Evolutionary conservation across 495 filamentous ascomycete species (phyloP), one percentile per base, ranked within the genome.

Genomic region (Endocarpon pusillum): DNA sequence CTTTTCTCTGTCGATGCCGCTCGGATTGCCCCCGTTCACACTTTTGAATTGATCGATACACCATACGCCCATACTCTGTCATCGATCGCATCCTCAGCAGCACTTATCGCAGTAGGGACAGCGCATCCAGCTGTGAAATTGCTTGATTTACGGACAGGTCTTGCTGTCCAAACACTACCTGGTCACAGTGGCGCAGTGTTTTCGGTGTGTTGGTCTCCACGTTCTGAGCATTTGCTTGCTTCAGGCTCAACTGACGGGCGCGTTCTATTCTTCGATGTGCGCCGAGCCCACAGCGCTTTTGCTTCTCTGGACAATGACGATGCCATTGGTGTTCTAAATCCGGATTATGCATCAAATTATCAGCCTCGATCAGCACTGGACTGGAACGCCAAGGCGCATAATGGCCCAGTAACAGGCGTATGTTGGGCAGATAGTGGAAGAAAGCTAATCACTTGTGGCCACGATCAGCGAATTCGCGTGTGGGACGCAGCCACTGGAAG

Each of bases 201-300:
- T 0, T 70, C 77, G 3, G 66, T 85, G 0, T 64, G 70, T 6
- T 94, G 86, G 86, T 79, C 75, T 25, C 83, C 85, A 4, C 63
- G 68, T 8, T 58, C 75, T 34, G 80, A 82, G 20, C 69, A 91
- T 47, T 65, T 91, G 3, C 62, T 94, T 3, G 82, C 81, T 12
- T 79, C 74, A 33, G 81, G 77, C 2, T 75, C 77, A 1, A 65
- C 67, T 1, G 85, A 94, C 47, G 82, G 84, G 32, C 71, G 67
- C 10, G 74, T 82, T 0, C 73, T 81, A 21, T 56, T 93, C 6
- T 94, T 89, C 71, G 86, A 93, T 52, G 67, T 93, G 20, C 69
- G 86, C 18, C 67, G 73, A 21, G 68, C 69, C n/a, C 61, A 60
- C 34, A 55, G 59, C 15, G 66, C 75, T 22, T 68, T 94, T 18